Percentiles rank a stretch among this genome's conserved stretches.
Evolutionary conservation across 169 alveolate species (phyloP).

Genomic region (Theileria equi): DNA sequence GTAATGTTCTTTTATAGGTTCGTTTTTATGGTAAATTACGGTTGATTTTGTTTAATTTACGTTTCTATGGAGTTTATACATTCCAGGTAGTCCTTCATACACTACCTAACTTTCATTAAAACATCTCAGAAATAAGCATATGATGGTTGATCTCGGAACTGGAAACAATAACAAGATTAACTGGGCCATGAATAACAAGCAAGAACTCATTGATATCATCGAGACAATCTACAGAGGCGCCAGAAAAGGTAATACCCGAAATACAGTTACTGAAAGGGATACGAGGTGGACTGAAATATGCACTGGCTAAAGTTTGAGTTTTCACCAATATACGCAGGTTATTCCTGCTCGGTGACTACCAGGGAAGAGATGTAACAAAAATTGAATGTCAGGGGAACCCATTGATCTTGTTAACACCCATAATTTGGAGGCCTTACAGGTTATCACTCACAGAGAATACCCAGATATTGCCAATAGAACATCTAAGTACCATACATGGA

Average conservation of each 20-base stretch:
- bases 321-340: neutral
- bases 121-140: conserved; percentile 92
- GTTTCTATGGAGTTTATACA: neutral
- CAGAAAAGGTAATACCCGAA: conserved; percentile 96
- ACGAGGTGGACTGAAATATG: neutral
- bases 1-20: conserved; percentile 96
- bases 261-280: conserved; percentile 17
- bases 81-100: neutral
- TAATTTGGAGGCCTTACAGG: too few relatives aligned
- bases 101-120: neutral
- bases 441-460: too few relatives aligned
- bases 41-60: neutral
- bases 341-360: too few relatives aligned
- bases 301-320: neutral
- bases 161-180: conserved; percentile 98
- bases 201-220: conserved; percentile 95
- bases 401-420: too few relatives aligned
- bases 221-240: conserved; percentile 98
- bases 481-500: too few relatives aligned
- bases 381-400: too few relatives aligned
- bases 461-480: too few relatives aligned
- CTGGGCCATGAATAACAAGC: conserved; percentile 96
- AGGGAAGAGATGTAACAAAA: too few relatives aligned
- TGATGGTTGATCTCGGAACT: conserved; percentile 98
- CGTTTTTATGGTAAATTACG: neutral